A percentile compares a stretch with the other conserved stretches of the same genome.
phyloP scores from a whole-genome alignment of 805 yeast genomes.

The Metschnikowia similis region DNA sequence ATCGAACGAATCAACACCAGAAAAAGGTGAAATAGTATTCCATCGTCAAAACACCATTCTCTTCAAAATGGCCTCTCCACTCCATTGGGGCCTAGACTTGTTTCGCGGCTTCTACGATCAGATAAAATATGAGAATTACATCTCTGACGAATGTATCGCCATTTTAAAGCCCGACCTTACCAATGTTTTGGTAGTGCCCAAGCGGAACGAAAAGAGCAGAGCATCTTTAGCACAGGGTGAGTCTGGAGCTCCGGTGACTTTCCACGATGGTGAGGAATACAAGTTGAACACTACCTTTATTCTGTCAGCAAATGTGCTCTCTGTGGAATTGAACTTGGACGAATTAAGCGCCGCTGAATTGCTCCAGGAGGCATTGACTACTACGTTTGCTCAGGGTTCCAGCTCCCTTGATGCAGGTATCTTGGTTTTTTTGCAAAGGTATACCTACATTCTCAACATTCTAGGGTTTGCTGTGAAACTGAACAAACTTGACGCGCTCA shows the following conservation, averaged over 20 bases:
- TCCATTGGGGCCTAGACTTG: slow-evolving; percentile 13
- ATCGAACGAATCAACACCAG: slow-evolving; percentile 5
- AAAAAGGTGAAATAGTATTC: neutral
- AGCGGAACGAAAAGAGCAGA: slow-evolving; percentile 25
- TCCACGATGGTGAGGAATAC: slow-evolving; percentile 56
- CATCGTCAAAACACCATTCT: neutral
- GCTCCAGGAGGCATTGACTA: slow-evolving; percentile 43
- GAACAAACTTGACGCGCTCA: slow-evolving; percentile 21
- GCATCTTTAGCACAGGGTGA: slow-evolving; percentile 11
- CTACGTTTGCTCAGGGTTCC: slow-evolving; percentile 43
- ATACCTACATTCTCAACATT: slow-evolving; percentile 70
- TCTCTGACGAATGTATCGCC: slow-evolving; percentile 4
- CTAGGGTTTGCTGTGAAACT: slow-evolving; percentile 31
- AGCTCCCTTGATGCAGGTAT: slow-evolving; percentile 58
- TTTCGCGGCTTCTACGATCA: slow-evolving; percentile 15
- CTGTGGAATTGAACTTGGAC: slow-evolving; percentile 52
- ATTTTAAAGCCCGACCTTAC: slow-evolving; percentile 28
- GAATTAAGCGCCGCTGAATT: slow-evolving; percentile 73
- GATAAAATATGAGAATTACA: slow-evolving; percentile 7
- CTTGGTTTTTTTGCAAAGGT: slow-evolving; percentile 62
- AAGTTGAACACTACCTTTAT: slow-evolving; percentile 65
- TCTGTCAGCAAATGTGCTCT: slow-evolving; percentile 54
- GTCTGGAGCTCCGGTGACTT: slow-evolving; percentile 27
- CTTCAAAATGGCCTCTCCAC: neutral
- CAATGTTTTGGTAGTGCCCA: slow-evolving; percentile 30